Evolutionary conservation across 2,329 filamentous ascomycete species (phyloP).

Genomic region (Sclerotinia trifoliorum): DNA sequence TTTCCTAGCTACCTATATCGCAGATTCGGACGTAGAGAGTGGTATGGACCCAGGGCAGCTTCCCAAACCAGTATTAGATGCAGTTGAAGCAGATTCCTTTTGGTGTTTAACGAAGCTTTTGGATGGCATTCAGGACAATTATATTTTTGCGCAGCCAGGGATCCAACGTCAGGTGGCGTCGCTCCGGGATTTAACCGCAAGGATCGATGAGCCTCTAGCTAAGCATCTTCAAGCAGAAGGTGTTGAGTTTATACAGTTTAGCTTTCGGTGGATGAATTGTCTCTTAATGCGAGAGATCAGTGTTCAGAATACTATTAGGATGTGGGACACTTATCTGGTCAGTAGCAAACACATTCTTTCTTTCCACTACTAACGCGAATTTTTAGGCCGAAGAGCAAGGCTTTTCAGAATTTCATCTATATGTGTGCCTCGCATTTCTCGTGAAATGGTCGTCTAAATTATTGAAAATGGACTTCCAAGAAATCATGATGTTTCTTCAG

Average conservation of each 20-base stretch:
- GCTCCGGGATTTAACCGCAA: conserved; percentile 81
- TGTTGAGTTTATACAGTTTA: conserved; percentile 98
- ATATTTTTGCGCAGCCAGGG: conserved; percentile 95
- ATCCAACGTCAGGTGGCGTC: conserved; percentile 92
- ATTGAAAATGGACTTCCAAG: conserved; percentile 95
- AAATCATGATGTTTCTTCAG: conserved; percentile 99
- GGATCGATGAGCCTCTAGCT: conserved; percentile 81
- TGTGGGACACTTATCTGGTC: conserved; percentile 99
- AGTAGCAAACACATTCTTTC: conserved; percentile 38
- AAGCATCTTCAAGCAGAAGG: conserved; percentile 88
- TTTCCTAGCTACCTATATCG: conserved; percentile 91
- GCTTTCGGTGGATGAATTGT: conserved; percentile 99
- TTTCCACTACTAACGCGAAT: conserved; percentile 9
- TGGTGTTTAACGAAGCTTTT: conserved; percentile 97
- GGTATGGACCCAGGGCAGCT: conserved; percentile 97
- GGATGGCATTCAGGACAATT: conserved; percentile 99
- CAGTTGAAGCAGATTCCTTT: conserved; percentile 95
- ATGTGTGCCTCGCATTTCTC: conserved; percentile 95
- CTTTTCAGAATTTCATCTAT: conserved; percentile 97
- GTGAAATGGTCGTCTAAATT: conserved; percentile 98
- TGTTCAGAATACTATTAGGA: conserved; percentile 92
- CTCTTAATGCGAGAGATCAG: conserved; percentile 96
- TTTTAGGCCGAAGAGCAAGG: conserved; percentile 91
- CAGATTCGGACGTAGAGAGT: conserved; percentile 85
- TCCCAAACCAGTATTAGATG: conserved; percentile 85